phyloP scores from a whole-genome alignment of 2,329 filamentous ascomycete genomes.

The Monosporascus sp. region DNA sequence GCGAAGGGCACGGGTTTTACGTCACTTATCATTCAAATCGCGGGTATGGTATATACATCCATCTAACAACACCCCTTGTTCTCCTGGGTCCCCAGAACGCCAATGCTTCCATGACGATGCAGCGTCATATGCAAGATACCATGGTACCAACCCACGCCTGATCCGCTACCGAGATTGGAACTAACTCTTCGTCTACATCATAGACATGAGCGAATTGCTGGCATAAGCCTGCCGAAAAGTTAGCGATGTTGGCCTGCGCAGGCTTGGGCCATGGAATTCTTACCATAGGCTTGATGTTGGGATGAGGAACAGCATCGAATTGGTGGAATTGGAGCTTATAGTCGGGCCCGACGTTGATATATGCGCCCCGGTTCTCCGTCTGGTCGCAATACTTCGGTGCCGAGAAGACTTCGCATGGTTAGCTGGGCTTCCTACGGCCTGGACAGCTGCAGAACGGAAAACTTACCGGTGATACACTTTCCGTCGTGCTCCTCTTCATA shows the following conservation, averaged over 20 bases:
- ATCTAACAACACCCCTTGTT: conserved; percentile 6
- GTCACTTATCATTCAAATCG: conserved; percentile 9
- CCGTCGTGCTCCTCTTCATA: conserved; percentile 97
- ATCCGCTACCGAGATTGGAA: conserved; percentile 12
- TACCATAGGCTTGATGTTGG: conserved; percentile 89
- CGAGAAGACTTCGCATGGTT: conserved; percentile 68
- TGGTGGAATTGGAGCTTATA: conserved; percentile 89
- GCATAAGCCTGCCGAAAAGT: conserved; percentile 63
- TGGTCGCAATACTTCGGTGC: conserved; percentile 96
- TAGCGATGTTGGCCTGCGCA: conserved; percentile 15
- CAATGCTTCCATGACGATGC: conserved; percentile 23
- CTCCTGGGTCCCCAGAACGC: conserved; percentile 23
- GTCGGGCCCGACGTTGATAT: conserved; percentile 91
- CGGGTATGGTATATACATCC: conserved; percentile 17
- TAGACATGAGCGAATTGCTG: conserved; percentile 72
- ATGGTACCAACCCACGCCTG: conserved; percentile 17
- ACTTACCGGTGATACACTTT: conserved; percentile 81
- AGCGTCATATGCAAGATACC: conserved; percentile 26
- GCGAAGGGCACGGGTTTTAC: too few species aligned
- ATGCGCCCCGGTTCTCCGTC: conserved; percentile 96
- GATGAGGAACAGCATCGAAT: conserved; percentile 95
- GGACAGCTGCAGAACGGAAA: background rate
- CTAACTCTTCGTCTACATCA: conserved; percentile 50
- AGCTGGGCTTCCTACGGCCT: conserved; percentile 10
- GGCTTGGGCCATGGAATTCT: conserved; percentile 14